Evolutionary conservation across 2,329 filamentous ascomycete species (phyloP).

Genomic region (Monilinia fructicola): DNA sequence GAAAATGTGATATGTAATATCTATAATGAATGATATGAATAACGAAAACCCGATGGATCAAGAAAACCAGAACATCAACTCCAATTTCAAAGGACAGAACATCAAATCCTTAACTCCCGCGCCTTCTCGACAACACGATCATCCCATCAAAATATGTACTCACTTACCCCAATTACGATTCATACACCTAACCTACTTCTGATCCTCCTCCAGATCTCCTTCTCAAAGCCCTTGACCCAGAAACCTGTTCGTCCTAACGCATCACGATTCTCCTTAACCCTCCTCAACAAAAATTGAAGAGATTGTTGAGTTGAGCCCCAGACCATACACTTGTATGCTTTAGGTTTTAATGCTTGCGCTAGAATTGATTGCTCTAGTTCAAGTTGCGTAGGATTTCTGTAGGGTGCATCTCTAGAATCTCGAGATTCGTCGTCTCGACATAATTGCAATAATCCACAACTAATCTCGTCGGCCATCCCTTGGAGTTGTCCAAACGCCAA

Average conservation of each 20-base stretch:
- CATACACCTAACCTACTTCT: background rate
- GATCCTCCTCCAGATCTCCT: slow-evolving; percentile 28
- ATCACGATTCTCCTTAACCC: slow-evolving; percentile 50
- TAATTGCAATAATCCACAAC: slow-evolving; percentile 52
- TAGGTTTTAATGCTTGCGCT: slow-evolving; percentile 31
- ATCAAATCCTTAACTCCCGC: too few species aligned
- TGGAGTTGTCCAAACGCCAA: slow-evolving; percentile 73
- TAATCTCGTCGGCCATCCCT: slow-evolving; percentile 93
- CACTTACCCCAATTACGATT: too few species aligned
- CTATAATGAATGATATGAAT: too few species aligned
- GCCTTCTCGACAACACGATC: too few species aligned
- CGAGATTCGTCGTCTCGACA: slow-evolving; percentile 1
- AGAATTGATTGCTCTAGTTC: background rate
- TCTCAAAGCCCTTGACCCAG: slow-evolving; percentile 28
- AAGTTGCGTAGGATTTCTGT: too few species aligned
- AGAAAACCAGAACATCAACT: too few species aligned
- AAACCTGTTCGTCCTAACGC: slow-evolving; percentile 43
- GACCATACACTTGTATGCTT: slow-evolving; percentile 62
- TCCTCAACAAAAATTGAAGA: slow-evolving; percentile 72
- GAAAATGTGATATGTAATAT: too few species aligned
- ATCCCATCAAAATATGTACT: too few species aligned
- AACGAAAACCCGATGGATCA: too few species aligned
- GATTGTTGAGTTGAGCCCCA: slow-evolving; percentile 73
- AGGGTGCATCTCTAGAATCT: too few species aligned
- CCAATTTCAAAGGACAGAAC: too few species aligned